These are phyloP conservation scores for Exophiala alcalophila DNA, from an alignment of 2,329 filamentous ascomycete species.

Conservation along the genomic window DNA sequence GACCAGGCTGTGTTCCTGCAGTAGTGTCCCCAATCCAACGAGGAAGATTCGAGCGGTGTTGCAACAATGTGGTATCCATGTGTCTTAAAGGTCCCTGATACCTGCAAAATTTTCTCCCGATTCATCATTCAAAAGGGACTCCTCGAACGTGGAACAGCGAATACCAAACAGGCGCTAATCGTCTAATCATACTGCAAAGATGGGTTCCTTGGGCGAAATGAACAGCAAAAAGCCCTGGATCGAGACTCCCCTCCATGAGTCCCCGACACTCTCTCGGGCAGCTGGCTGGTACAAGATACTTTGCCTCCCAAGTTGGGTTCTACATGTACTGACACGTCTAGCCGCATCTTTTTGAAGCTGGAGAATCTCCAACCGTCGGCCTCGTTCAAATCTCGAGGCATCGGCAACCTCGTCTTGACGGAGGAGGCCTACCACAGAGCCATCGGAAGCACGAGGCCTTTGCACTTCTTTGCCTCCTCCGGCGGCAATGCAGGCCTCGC, in stretches of 20 bases:
- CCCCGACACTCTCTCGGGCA: constrained; percentile 36
- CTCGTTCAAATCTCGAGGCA: constrained; percentile 69
- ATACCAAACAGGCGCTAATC: background rate
- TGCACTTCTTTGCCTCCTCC: constrained; percentile 74
- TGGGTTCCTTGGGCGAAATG: constrained; percentile 4
- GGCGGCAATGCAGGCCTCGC: constrained; percentile 85
- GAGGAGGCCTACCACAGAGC: constrained; percentile 44
- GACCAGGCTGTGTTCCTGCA: constrained; percentile 9
- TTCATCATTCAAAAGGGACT: background rate
- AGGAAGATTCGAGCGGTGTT: constrained; percentile 5
- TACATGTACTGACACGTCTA: background rate
- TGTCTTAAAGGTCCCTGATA: constrained; percentile 1
- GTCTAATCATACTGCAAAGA: background rate
- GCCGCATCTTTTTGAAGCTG: constrained; percentile 79
- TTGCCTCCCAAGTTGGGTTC: background rate
- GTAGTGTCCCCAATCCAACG: constrained; percentile 6
- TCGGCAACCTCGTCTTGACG: constrained; percentile 45
- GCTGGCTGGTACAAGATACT: constrained; percentile 13
- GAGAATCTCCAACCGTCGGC: constrained; percentile 80
- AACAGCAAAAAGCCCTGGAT: constrained; percentile 34
- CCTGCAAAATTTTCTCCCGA: background rate
- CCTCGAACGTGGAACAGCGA: background rate
- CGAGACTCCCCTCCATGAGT: constrained; percentile 41
- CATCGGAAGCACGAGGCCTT: constrained; percentile 14
- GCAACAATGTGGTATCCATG: constrained; percentile 8